A percentile compares a stretch with the other conserved stretches of the same genome.
phyloP scores from a whole-genome alignment of 2,329 filamentous ascomycete species.

The Pezicula rhizophila region DNA sequence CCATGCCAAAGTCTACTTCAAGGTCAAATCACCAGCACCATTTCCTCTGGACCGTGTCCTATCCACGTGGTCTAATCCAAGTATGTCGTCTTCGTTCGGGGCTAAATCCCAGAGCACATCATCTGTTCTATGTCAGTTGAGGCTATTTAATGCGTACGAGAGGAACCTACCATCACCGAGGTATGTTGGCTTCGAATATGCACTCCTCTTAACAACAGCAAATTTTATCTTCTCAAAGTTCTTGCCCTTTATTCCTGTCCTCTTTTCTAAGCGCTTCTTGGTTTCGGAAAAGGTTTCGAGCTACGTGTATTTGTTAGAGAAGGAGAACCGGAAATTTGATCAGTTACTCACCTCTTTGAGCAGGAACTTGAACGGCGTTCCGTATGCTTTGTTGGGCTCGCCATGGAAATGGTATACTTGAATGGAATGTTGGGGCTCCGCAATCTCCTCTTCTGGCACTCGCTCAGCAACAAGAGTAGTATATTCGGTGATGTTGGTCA shows the following conservation, averaged over 20 bases:
- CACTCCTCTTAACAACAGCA: conserved; percentile 64
- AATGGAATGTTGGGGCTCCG: conserved; percentile 54
- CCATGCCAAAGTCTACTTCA: conserved; percentile 31
- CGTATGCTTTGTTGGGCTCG: conserved; percentile 77
- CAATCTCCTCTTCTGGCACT: conserved; percentile 65
- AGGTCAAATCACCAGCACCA: conserved; percentile 57
- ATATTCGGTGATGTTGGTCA: conserved; percentile 83
- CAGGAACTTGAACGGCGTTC: conserved; percentile 86
- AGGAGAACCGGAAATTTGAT: too few relatives aligned
- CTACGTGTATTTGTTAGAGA: conserved; percentile 33
- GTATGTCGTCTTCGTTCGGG: conserved; percentile 50
- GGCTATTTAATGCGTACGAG: background rate
- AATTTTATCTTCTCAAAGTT: conserved; percentile 99
- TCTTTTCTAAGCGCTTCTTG: conserved; percentile 87
- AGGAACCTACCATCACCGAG: conserved; percentile 72
- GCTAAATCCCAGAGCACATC: conserved; percentile 51
- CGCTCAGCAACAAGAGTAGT: conserved; percentile 75
- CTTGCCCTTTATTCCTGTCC: conserved; percentile 94
- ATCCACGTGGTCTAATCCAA: conserved; percentile 62
- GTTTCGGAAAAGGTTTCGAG: conserved; percentile 85
- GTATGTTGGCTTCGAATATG: conserved; percentile 75
- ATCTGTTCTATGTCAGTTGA: conserved; percentile 35
- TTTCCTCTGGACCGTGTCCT: conserved; percentile 52
- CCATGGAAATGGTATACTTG: conserved; percentile 89
- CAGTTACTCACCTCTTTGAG: conserved; percentile 62